Evolutionary conservation across 768 basidiomycete species (phyloP).

Genomic region (Phylloporus sp.): DNA sequence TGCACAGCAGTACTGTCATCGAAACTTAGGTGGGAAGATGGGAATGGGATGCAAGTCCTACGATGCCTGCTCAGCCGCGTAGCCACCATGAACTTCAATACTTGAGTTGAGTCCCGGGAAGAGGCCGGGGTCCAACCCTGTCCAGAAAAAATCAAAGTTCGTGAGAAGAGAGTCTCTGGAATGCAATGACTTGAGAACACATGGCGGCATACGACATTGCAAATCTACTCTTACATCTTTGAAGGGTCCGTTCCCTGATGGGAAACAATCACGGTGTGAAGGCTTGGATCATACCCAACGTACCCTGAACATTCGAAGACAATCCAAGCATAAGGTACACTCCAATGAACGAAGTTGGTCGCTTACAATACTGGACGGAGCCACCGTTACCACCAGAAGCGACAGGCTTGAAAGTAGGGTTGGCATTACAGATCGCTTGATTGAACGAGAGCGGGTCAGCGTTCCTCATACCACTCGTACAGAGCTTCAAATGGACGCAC

Average conservation of each 20-base stretch:
- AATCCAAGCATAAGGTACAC: background rate
- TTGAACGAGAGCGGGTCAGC: background rate
- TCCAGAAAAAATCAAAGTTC: slow-evolving; percentile 37
- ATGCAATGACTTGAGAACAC: background rate
- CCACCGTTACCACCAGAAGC: slow-evolving; percentile 46
- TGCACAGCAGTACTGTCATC: slow-evolving; percentile 34
- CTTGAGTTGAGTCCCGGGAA: slow-evolving; percentile 46
- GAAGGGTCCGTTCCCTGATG: slow-evolving; percentile 35
- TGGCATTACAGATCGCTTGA: slow-evolving; percentile 44
- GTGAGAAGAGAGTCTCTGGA: slow-evolving; percentile 36
- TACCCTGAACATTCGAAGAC: slow-evolving; percentile 44
- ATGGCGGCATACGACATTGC: no score
- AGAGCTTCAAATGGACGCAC: slow-evolving; percentile 28
- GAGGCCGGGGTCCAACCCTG: slow-evolving; percentile 33
- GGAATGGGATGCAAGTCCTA: slow-evolving; percentile 21
- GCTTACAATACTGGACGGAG: slow-evolving; percentile 39
- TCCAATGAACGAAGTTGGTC: background rate
- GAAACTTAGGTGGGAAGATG: background rate
- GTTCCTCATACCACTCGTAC: background rate
- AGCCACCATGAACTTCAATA: slow-evolving; percentile 46
- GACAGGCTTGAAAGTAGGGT: slow-evolving; percentile 42
- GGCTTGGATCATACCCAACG: slow-evolving; percentile 45
- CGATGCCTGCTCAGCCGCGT: slow-evolving; percentile 40
- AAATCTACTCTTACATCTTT: slow-evolving; percentile 22
- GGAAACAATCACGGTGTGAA: slow-evolving; percentile 33